Evolutionary conservation across 306 rosid genomes (phyloP).

Genomic region (Fragaria ananassa): DNA sequence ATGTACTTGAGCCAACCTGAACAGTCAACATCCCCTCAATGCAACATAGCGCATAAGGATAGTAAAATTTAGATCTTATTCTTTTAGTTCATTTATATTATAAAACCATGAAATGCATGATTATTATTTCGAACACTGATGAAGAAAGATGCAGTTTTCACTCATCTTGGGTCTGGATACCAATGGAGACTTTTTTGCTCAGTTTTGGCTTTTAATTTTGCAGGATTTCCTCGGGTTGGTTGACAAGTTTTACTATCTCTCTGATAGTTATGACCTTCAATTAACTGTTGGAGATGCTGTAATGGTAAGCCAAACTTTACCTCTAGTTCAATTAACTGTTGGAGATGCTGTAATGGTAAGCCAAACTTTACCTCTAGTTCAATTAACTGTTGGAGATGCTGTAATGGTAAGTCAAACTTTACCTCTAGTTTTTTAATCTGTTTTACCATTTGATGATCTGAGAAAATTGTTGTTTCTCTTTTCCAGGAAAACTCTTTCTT

Average conservation of each 20-base stretch:
- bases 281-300: constrained; percentile 88
- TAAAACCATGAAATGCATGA: too few relatives aligned
- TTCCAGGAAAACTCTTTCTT: constrained; percentile 94
- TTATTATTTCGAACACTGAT: neutral
- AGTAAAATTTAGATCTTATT: neutral
- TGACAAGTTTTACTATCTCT: constrained; percentile 86
- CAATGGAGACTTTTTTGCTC: constrained; percentile 25
- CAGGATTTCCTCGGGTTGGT: constrained; percentile 94
- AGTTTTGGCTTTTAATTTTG: constrained; percentile 28
- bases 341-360: too few relatives aligned
- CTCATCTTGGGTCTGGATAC: neutral
- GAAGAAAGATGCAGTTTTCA: neutral
- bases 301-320: constrained; percentile 65
- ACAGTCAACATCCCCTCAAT: neutral
- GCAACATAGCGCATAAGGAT: neutral
- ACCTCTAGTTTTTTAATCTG: neutral
- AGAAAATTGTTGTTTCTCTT: constrained; percentile 26
- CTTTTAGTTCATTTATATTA: too few relatives aligned
- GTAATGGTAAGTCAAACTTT: too few relatives aligned
- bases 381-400: too few relatives aligned
- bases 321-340: too few relatives aligned
- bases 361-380: too few relatives aligned
- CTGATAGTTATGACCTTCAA: constrained; percentile 82
- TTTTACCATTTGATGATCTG: constrained; percentile 16
- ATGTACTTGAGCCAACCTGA: neutral